Conservation (phyloP, 2,329 filamentous ascomycete species). For the Boeremia lycopersici region DNA sequence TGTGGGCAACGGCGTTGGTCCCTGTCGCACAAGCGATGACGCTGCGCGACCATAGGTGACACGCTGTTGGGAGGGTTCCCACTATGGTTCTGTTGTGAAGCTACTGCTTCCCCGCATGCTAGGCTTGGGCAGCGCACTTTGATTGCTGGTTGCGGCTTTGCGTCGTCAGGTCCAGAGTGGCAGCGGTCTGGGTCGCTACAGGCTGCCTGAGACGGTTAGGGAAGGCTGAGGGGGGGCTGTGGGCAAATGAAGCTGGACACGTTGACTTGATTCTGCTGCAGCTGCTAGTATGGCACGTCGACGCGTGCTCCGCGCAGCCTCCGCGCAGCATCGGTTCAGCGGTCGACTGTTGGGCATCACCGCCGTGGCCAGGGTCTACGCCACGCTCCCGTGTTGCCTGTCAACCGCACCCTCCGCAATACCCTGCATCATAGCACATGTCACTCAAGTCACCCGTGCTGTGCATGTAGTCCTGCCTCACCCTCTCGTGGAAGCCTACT, state of each 20-base stretch:
- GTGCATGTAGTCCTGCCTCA: neutral
- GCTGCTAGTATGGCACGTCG: slow-evolving; percentile 16
- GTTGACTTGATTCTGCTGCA: slow-evolving; percentile 25
- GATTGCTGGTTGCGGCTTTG: slow-evolving; percentile 17
- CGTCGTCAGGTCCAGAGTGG: slow-evolving; percentile 15
- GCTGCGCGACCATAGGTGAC: slow-evolving; percentile 9
- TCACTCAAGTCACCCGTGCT: slow-evolving; percentile 4
- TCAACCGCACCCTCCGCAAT: slow-evolving; percentile 17
- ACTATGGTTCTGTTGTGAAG: slow-evolving; percentile 15
- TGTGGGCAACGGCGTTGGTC: slow-evolving; percentile 2
- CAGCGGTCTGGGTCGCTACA: neutral
- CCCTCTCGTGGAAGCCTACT: slow-evolving; percentile 8
- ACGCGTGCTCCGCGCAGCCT: slow-evolving; percentile 7
- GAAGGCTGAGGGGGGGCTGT: neutral
- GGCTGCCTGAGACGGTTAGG: neutral
- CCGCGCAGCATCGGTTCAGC: slow-evolving; percentile 14
- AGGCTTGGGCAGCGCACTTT: slow-evolving; percentile 13
- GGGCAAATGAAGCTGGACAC: slow-evolving; percentile 17
- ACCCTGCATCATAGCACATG: slow-evolving; percentile 1
- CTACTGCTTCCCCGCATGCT: slow-evolving; percentile 14
- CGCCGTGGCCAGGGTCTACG: slow-evolving; percentile 12
- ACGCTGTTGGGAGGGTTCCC: neutral
- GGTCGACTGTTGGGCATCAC: slow-evolving; percentile 19
- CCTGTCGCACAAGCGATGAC: slow-evolving; percentile 4
- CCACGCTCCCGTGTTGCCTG: slow-evolving; percentile 17